Conservation (phyloP, 345 rosid species). For the Salix caprea region DNA sequence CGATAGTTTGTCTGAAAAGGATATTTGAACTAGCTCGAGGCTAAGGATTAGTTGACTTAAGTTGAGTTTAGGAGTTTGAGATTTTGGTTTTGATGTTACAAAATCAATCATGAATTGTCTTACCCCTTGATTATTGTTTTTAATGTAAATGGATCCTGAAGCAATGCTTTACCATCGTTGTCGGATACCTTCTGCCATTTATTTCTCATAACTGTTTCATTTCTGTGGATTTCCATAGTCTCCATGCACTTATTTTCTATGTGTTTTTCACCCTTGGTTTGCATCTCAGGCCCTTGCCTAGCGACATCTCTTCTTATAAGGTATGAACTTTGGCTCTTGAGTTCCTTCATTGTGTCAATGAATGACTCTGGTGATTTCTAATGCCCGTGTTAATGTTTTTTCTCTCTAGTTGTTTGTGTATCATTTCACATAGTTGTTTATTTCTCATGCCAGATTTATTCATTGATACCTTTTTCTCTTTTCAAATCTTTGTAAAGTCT, state of each 20-base stretch:
- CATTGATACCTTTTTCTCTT: background rate
- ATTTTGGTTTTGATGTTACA: too few relatives aligned
- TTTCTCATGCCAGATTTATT: background rate
- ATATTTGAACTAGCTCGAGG: too few relatives aligned
- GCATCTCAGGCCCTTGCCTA: constrained; percentile 74
- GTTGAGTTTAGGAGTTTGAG: too few relatives aligned
- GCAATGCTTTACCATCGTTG: too few relatives aligned
- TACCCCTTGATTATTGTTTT: too few relatives aligned
- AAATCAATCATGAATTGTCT: too few relatives aligned
- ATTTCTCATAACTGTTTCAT: background rate
- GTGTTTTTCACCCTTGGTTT: constrained; percentile 5
- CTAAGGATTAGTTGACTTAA: too few relatives aligned
- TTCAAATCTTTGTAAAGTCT: background rate
- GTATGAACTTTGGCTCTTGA: constrained; percentile 31
- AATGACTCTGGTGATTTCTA: background rate
- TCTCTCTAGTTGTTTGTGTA: background rate
- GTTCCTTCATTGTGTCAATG: background rate
- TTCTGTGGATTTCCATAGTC: background rate
- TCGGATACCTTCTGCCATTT: background rate
- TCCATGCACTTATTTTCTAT: background rate
- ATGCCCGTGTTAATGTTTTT: background rate
- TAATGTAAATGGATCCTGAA: too few relatives aligned
- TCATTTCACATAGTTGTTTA: background rate
- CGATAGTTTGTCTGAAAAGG: too few relatives aligned
- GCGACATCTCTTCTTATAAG: constrained; percentile 83